Percentiles rank a stretch among this genome's conserved stretches.
phyloP scores from a whole-genome alignment of 331 rosid genomes.

The Pyracantha coccinea region DNA sequence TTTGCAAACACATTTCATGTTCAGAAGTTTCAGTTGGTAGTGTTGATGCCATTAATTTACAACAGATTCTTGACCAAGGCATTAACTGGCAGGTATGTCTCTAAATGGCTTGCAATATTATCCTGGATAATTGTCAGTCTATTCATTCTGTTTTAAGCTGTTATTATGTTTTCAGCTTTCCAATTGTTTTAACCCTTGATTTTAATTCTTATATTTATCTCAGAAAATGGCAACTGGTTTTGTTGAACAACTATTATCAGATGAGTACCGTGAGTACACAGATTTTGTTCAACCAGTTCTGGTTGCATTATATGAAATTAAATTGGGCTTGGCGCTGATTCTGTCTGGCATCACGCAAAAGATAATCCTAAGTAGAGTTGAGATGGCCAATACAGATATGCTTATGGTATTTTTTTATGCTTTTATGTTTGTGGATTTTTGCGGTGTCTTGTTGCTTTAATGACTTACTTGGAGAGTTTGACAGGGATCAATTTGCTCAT shows the following conservation, averaged over 20 bases:
- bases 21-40: conserved; percentile 17
- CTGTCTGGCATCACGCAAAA: conserved; percentile 40
- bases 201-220: background rate
- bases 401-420: conserved; percentile 37
- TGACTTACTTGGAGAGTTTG: conserved; percentile 20
- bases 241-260: conserved; percentile 46
- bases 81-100: conserved; percentile 69
- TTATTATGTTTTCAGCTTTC: background rate
- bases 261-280: conserved; percentile 35
- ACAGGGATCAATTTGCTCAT: conserved; percentile 58
- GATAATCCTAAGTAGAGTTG: conserved; percentile 24
- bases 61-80: conserved; percentile 33
- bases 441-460: background rate
- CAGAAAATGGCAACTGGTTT: conserved; percentile 68
- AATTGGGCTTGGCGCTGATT: conserved; percentile 69
- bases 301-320: conserved; percentile 89
- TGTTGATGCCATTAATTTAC: background rate
- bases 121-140: background rate
- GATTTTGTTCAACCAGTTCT: conserved; percentile 87
- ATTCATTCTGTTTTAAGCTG: background rate
- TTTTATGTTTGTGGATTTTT: conserved; percentile 7
- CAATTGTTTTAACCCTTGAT: too few species aligned
- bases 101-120: background rate
- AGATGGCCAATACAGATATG: conserved; percentile 25
- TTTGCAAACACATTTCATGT: conserved; percentile 31